These are phyloP conservation scores for Microcyclospora pomicola DNA, from an alignment of 2,329 filamentous ascomycete genomes.

Conservation along the genomic window DNA sequence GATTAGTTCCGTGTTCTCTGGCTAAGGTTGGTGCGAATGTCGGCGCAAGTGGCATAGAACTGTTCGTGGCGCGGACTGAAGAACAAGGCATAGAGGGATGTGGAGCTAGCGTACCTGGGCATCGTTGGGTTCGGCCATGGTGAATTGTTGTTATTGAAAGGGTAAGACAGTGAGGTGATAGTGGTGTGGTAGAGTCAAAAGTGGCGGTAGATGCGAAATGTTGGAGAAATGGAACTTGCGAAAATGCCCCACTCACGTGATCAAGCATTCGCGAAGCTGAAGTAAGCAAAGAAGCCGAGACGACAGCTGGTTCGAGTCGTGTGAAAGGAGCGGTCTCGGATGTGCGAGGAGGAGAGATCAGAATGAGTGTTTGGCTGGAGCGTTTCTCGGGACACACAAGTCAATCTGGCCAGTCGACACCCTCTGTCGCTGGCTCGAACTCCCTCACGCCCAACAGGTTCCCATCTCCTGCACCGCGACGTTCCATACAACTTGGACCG, in stretches of 20 bases:
- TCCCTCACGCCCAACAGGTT: constrained; percentile 43
- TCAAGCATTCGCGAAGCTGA: not conserved
- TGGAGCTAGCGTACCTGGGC: constrained; percentile 12
- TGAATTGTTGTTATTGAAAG: constrained; percentile 5
- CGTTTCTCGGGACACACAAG: constrained; percentile 55
- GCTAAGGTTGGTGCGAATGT: not conserved
- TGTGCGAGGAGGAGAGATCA: not conserved
- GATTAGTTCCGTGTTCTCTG: too few species aligned
- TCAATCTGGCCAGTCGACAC: constrained; percentile 49
- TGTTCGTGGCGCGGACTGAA: not conserved
- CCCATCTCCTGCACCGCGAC: constrained; percentile 57
- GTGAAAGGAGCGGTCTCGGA: not conserved
- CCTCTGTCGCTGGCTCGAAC: constrained; percentile 36
- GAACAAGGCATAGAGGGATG: too few species aligned
- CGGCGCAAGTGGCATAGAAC: constrained; percentile 3
- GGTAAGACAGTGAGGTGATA: not conserved
- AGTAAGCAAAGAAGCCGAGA: too few species aligned
- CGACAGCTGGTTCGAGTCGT: not conserved
- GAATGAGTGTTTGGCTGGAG: constrained; percentile 73
- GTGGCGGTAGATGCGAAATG: constrained; percentile 3
- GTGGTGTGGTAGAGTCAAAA: constrained; percentile 2
- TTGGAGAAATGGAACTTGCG: constrained; percentile 4
- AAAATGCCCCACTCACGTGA: constrained; percentile 8
- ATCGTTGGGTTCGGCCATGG: constrained; percentile 16
- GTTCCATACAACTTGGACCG: constrained; percentile 54